These are phyloP conservation scores for Monilinia fructicola DNA, from an alignment of 2,329 filamentous ascomycete genomes.

Conservation along the genomic window DNA sequence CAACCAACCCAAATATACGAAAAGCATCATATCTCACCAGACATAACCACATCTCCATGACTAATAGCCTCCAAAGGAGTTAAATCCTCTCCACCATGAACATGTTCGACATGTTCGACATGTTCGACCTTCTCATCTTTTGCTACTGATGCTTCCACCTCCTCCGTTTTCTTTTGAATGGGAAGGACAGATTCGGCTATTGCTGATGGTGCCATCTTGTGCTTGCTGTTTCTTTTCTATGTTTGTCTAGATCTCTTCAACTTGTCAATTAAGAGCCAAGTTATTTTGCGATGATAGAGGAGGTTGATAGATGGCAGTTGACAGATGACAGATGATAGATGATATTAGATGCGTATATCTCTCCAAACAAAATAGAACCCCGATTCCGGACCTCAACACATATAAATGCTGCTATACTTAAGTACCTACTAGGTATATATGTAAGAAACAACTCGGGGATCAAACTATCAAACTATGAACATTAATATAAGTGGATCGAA, in stretches of 20 bases:
- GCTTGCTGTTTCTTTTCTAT: too few species aligned
- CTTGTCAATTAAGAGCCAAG: neutral
- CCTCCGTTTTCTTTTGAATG: neutral
- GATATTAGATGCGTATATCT: neutral
- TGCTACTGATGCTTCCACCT: neutral
- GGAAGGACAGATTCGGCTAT: neutral
- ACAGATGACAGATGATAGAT: neutral
- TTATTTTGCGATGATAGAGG: neutral
- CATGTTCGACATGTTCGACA: conserved; percentile 34
- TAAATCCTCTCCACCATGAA: conserved; percentile 33
- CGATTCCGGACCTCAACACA: neutral
- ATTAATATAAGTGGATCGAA: too few species aligned
- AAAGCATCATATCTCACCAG: conserved; percentile 30
- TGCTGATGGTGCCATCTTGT: conserved; percentile 13
- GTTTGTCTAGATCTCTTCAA: neutral
- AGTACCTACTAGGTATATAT: too few species aligned
- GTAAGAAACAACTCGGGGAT: too few species aligned
- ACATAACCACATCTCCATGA: conserved; percentile 36
- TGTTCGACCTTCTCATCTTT: conserved; percentile 27
- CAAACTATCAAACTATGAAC: too few species aligned
- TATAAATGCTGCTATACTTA: neutral
- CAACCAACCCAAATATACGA: neutral
- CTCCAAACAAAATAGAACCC: neutral
- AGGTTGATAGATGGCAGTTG: neutral
- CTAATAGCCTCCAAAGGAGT: conserved; percentile 41